Percentiles rank a stretch among this genome's conserved stretches.
phyloP scores from a whole-genome alignment of 164 flowering plant genomes.

The Hamamelis virginiana region DNA sequence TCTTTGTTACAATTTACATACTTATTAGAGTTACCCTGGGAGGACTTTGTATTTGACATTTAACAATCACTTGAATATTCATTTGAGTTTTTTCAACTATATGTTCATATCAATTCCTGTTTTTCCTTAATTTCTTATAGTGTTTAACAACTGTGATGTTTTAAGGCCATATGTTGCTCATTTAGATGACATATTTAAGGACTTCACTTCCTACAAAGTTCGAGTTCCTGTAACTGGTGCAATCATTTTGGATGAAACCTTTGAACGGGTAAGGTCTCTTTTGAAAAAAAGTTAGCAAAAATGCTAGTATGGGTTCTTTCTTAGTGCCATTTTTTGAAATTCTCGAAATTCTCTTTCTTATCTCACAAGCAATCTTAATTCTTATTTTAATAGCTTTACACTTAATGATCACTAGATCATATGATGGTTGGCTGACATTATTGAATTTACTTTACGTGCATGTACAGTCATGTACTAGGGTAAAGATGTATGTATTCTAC shows the following conservation, averaged over 20 bases:
- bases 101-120: neutral
- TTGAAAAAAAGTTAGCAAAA: neutral
- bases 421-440: neutral
- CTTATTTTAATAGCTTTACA: neutral
- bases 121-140: conserved; percentile 59
- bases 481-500: too few species aligned
- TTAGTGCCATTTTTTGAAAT: neutral
- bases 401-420: neutral
- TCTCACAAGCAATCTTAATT: neutral
- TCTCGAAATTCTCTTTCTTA: neutral
- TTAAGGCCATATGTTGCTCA: conserved; percentile 89
- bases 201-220: conserved; percentile 93
- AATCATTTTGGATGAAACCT: conserved; percentile 88
- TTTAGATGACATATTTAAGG: conserved; percentile 93
- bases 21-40: too few species aligned
- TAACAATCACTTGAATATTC: too few species aligned
- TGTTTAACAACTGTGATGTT: conserved; percentile 89
- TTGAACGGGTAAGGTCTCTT: conserved; percentile 67
- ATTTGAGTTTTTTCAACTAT: too few species aligned
- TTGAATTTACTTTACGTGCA: too few species aligned
- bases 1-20: too few species aligned
- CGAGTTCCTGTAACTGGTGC: conserved; percentile 97
- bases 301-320: neutral
- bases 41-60: too few species aligned
- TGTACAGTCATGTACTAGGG: too few species aligned